Percentiles rank a stretch among this genome's conserved stretches.
phyloP scores from a whole-genome alignment of 768 basidiomycete species.

The Solioccasus polychromus region DNA sequence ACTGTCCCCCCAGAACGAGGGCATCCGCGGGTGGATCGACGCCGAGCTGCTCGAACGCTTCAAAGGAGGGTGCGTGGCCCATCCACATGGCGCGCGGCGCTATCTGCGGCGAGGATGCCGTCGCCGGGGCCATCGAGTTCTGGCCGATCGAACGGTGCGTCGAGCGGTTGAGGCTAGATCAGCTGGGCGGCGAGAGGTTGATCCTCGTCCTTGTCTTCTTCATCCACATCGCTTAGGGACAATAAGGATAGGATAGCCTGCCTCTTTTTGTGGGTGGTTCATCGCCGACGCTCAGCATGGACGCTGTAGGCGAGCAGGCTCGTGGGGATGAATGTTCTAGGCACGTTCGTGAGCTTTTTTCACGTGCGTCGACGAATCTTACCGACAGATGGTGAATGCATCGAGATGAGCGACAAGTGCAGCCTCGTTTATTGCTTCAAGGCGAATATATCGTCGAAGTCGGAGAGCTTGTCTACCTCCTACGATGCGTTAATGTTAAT shows the following conservation, averaged over 20 bases:
- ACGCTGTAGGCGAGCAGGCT: slow-evolving; percentile 34
- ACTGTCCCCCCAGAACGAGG: too few relatives aligned
- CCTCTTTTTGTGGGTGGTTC: slow-evolving; percentile 50
- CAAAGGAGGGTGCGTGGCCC: too few relatives aligned
- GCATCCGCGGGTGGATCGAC: too few relatives aligned
- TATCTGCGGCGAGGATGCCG: too few relatives aligned
- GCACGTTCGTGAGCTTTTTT: slow-evolving; percentile 16
- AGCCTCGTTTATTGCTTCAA: slow-evolving; percentile 68
- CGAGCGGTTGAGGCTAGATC: slow-evolving; percentile 24
- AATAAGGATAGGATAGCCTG: slow-evolving; percentile 56
- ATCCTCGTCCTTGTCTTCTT: slow-evolving; percentile 50
- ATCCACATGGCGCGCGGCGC: too few relatives aligned
- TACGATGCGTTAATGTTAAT: slow-evolving; percentile 33
- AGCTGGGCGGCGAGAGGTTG: slow-evolving; percentile 53
- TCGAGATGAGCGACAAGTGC: slow-evolving; percentile 48
- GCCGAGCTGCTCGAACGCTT: too few relatives aligned
- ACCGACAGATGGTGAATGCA: slow-evolving; percentile 55
- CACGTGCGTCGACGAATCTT: slow-evolving; percentile 16
- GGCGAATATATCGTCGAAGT: slow-evolving; percentile 72
- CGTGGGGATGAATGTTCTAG: slow-evolving; percentile 23
- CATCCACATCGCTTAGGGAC: slow-evolving; percentile 44
- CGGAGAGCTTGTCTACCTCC: slow-evolving; percentile 74
- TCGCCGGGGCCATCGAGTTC: too few relatives aligned
- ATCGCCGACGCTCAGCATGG: slow-evolving; percentile 44
- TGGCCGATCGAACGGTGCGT: too few relatives aligned